Base-by-base conservation (phyloP, 1,284 basidiomycete species). In the Hymenochaete sp. region DNA sequence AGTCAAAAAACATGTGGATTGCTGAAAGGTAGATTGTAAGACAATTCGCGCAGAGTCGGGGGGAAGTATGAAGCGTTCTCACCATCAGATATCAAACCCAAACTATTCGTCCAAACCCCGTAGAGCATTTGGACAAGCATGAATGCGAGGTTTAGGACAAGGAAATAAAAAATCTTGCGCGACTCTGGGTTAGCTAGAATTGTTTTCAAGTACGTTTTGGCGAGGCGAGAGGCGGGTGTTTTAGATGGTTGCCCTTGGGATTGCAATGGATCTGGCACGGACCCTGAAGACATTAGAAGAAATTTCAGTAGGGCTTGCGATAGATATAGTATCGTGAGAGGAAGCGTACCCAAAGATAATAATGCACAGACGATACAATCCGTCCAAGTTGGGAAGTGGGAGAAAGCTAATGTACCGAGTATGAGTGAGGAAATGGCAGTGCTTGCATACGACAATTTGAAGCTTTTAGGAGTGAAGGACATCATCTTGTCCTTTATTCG, bases 1-100 rank as follows among this genome's bases (percentile, higher is more conserved):
- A 98, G 66, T 99, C 96, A 57, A 99, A 99, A 19, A 93, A 90
- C 96, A 98, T 98, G 61, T 99, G 96, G 42, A 99, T 98, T 10
- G 96, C 95, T 96, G 53, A 4, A 37, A 22, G 10, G 32, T 16
- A 19, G 22, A n/a, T 1, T 24, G 16, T 8, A 6, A 9, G 13
- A 31, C 16, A n/a, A 42, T 21, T 36, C 9, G 8, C 13, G n/a
- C n/a, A n/a, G n/a, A n/a, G n/a, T n/a, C n/a, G n/a, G n/a, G n/a
- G n/a, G n/a, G 33, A 40, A 38, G 25, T 24, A 36, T 13, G 27
- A 4, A 7, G 8, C 24, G 18, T 16, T 57, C 82, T 59, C 57
- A 93, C 93, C 91, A 63, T 99, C 96, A 11, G 92, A 96, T 49
- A 99, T 98, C 26, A 99, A 68, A 1, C 96, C 96, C 38, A 99